Base-by-base conservation (phyloP, 805 yeast species). In the Wickerhamomyces rabaulensis region DNA sequence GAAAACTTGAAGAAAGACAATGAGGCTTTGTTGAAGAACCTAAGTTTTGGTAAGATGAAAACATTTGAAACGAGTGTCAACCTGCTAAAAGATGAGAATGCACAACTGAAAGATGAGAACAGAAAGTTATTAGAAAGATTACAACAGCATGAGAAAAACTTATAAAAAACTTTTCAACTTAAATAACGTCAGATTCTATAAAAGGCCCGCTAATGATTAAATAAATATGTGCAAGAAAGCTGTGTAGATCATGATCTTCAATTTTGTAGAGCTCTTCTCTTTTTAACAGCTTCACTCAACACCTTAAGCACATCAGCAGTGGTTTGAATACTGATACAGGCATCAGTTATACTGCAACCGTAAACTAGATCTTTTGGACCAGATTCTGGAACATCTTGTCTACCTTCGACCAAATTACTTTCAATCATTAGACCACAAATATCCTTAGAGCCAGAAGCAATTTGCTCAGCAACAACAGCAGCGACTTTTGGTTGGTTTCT, bases 361-460 rank as follows among this genome's bases (percentile, higher is more conserved):
- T 92, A 92, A 61, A 85, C 79, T 68, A 92, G 78, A 20, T 74
- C 79, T 45, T 74, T 75, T 62, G 84, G 84, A 45, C 96, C 96
- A 44, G 82, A 84, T 48, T 79, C 71, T 41, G 87, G 78, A 50
- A 90, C 90, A 61, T 86, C 82, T 74, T 94, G 99, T 71, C 95
- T 84, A 44, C 99, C 99, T 65, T 86, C 97, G 51, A 76, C 78
- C 56, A 94, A 79, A 64, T 92, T 87, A 49, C 95, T 84, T 75
- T 94, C 99, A 62, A 94, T 90, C 99, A 94, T 94, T 48, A 94
- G 80, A 56, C 99, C 99, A 66, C 95, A 84, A 52, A 94, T 84
- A 46, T 78, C 66, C 35, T 71, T 73, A 60, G 84, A 86, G 55
- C 99, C 99, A 5, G 69, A 74, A 15, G 79, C 67, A 43, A 94